Percentiles rank a stretch among this genome's conserved stretches.
Conservation (phyloP, 2,329 filamentous ascomycete genomes). For the Xylariaceae sp. region DNA sequence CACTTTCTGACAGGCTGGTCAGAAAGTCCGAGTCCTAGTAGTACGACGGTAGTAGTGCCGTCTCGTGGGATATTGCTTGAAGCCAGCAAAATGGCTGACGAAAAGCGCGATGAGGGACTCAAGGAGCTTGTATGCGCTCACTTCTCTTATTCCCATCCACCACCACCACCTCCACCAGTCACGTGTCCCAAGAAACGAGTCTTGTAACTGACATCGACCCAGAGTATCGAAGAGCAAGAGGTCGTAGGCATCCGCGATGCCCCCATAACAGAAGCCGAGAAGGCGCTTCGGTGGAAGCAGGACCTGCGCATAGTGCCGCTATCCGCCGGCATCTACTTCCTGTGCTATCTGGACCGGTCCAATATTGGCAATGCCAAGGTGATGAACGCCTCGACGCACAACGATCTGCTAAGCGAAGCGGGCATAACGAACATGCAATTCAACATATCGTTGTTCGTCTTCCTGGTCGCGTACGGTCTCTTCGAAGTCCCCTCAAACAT, state of each 20-base stretch:
- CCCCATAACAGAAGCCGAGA: constrained; percentile 29
- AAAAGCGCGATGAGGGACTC: constrained; percentile 11
- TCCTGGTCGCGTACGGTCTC: constrained; percentile 33
- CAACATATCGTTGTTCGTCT: constrained; percentile 36
- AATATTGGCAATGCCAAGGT: constrained; percentile 45
- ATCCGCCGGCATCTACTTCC: constrained; percentile 47
- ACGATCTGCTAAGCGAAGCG: constrained; percentile 34
- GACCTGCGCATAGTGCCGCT: constrained; percentile 50
- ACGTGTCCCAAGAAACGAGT: neutral
- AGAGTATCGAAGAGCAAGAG: constrained; percentile 16
- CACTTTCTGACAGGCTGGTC: no score
- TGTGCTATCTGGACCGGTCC: constrained; percentile 51
- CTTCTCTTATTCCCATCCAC: no score
- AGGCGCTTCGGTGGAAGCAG: constrained; percentile 37
- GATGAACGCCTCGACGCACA: constrained; percentile 33
- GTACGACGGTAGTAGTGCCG: neutral
- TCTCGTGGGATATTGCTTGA: neutral
- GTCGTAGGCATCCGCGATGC: constrained; percentile 9
- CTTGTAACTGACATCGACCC: constrained; percentile 4
- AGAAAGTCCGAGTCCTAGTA: neutral
- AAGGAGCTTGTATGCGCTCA: constrained; percentile 7
- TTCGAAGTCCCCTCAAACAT: constrained; percentile 64
- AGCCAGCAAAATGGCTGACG: constrained; percentile 8
- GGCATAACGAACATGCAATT: constrained; percentile 30
- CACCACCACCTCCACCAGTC: no score